Percentiles rank a stretch among this genome's conserved stretches.
These are phyloP conservation scores for Myxozyma vanderwaltii DNA, from an alignment of 805 yeast species.

Conservation along the genomic window DNA sequence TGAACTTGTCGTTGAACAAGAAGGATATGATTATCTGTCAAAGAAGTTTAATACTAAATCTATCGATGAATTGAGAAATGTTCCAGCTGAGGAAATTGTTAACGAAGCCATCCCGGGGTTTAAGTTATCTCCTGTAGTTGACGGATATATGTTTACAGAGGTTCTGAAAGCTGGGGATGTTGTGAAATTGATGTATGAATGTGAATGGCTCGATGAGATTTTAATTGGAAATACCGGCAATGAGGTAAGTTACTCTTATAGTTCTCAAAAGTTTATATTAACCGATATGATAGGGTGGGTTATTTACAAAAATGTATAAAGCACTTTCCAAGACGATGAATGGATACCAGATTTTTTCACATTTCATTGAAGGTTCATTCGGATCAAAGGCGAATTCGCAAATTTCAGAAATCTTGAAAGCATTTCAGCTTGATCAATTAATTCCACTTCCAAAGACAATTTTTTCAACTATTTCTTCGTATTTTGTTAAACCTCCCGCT, in stretches of 20 bases:
- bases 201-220: constrained; percentile 15
- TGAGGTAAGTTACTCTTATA: not conserved
- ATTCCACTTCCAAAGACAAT: no score
- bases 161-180: constrained; percentile 3
- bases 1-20: constrained; percentile 11
- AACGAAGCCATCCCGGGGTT: not conserved
- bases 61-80: not conserved
- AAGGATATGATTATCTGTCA: constrained; percentile 4
- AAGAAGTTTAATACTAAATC: not conserved
- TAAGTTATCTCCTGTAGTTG: constrained; percentile 6
- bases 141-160: constrained; percentile 9
- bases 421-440: no score
- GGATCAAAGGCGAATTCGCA: no score
- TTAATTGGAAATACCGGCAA: constrained; percentile 15
- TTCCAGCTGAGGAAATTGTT: constrained; percentile 1
- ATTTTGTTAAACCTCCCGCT: no score
- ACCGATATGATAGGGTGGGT: constrained; percentile 4
- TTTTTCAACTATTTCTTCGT: no score
- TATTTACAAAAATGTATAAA: not conserved
- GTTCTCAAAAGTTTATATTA: no score
- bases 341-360: no score
- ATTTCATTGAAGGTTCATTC: no score
- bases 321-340: no score
- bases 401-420: no score
- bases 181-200: constrained; percentile 3